Conservation (phyloP, 108 stramenopile species). For the Mayamaea pseudoterrestris region DNA sequence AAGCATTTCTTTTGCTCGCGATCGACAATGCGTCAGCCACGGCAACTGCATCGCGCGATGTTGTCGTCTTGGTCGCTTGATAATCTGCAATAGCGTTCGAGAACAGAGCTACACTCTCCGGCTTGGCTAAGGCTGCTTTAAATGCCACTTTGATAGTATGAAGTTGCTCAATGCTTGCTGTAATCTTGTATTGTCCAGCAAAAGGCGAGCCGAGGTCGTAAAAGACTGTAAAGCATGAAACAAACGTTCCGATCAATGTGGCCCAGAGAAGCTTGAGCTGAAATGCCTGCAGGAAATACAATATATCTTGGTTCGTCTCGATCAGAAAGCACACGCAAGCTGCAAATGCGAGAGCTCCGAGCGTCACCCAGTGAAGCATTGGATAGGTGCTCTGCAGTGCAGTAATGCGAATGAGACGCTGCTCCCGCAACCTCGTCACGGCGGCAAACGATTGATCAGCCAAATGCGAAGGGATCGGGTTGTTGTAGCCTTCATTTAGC, state of each 20-base stretch:
- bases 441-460: conserved; percentile 29
- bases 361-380: conserved; percentile 21
- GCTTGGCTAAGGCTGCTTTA: conserved; percentile 13
- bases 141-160: conserved; percentile 46
- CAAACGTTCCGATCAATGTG: conserved; percentile 55
- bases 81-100: too few species aligned
- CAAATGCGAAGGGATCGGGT: conserved; percentile 3
- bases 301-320: conserved; percentile 29
- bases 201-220: conserved; percentile 35
- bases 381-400: conserved; percentile 32
- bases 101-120: too few species aligned
- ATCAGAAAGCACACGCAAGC: conserved; percentile 24
- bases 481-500: conserved; percentile 12
- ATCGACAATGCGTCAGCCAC: too few species aligned
- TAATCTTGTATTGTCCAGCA: conserved; percentile 18
- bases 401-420: conserved; percentile 41
- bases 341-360: conserved; percentile 15
- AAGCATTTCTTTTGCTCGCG: too few species aligned
- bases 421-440: conserved; percentile 26
- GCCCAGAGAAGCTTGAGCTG: conserved; percentile 44
- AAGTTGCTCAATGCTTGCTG: conserved; percentile 38
- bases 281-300: conserved; percentile 48
- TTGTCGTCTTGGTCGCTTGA: too few species aligned
- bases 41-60: too few species aligned
- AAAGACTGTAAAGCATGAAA: conserved; percentile 41